Base-by-base conservation (phyloP, 306 rosid species). In the Dalbergia oliveri region DNA sequence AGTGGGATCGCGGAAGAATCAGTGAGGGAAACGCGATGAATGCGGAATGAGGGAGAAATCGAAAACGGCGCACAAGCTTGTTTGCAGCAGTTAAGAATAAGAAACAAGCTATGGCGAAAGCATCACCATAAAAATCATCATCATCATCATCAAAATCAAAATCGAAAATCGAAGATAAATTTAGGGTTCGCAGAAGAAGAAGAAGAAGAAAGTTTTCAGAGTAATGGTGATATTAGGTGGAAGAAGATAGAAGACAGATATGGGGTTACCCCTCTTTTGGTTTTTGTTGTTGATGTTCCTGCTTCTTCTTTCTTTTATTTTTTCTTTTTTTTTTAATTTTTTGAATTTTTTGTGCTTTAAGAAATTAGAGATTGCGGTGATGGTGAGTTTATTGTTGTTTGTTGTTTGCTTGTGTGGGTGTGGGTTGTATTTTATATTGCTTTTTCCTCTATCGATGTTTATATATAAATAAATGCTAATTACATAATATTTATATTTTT, bases 221-320 rank as follows among this genome's bases (percentile, higher is more conserved):
- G 81, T 78, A 78, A n/a, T n/a, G 53, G 53, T 54, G n/a, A 15
- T 78, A 78, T 82, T 86, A 82, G 86, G 86, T 79, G 43, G 63
- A 26, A 11, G 85, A 70, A 41, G 82, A 61, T 26, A 12, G 43
- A 54, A 54, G 60, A 16, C 6, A 16, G 60, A 54, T n/a, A 54
- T 54, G 60, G 60, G 60, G 60, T 54, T 54, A 54, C 60, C 60
- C 60, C 50, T 69, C 50, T 8, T 15, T 82, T 45, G 69, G 82
- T 77, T 77, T 69, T 82, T 82, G 82, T 77, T 77, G 61, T 82
- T 16, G 39, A 18, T 65, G 35, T 59, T 59, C 8, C 47, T 60
- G 69, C 44, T 62, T 50, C 61, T 15, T 31, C 66, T 31, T 10
- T 31, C 33, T 75, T 63, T 71, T 39, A 76, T 4, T 18, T 33